Evolutionary conservation across 371 early-diverging fungal genomes (phyloP).

Genomic region (Saksenaea oblongispora): DNA sequence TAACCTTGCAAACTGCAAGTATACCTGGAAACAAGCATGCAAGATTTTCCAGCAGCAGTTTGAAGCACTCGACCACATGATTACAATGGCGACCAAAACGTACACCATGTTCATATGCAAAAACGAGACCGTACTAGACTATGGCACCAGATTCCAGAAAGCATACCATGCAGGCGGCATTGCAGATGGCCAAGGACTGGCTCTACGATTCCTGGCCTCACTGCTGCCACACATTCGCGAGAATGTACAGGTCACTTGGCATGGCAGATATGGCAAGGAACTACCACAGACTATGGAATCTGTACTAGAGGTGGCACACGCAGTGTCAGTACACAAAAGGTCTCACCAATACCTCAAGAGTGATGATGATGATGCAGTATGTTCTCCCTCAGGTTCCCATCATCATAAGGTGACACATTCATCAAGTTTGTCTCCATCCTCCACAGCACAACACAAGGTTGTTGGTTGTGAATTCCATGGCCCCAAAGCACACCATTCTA

Average conservation of each 20-base stretch:
- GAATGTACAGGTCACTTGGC: background rate
- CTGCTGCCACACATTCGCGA: background rate
- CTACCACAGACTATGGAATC: background rate
- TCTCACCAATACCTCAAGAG: background rate
- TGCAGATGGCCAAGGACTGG: background rate
- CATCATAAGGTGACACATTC: background rate
- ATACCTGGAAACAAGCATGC: background rate
- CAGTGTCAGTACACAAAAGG: background rate
- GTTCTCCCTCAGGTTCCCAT: background rate
- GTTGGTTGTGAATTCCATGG: background rate
- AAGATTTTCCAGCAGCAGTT: background rate
- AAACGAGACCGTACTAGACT: background rate
- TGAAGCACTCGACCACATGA: background rate
- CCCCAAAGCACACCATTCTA: background rate
- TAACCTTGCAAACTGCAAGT: background rate
- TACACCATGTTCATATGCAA: background rate
- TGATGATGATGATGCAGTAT: background rate
- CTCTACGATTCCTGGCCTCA: background rate
- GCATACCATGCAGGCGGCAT: background rate
- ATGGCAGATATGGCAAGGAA: background rate
- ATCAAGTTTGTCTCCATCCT: background rate
- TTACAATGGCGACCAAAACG: background rate
- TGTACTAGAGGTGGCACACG: background rate
- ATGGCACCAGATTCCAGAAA: background rate
- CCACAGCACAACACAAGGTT: background rate